Base-by-base conservation (phyloP, 2,329 filamentous ascomycete species). In the Botryotinia calthae region DNA sequence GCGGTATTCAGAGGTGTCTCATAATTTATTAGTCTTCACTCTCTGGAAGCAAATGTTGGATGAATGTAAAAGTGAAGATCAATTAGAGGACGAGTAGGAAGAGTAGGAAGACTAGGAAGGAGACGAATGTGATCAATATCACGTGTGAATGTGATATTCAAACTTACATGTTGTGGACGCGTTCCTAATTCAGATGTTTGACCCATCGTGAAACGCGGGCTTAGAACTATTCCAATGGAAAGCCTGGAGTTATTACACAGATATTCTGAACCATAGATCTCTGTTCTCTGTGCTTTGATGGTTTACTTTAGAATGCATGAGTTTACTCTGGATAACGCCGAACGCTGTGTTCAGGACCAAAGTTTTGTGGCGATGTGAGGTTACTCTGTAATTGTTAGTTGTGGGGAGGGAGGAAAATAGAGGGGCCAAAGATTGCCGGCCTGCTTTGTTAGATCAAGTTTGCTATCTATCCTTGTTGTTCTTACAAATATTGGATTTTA, bases 1-100 rank as follows among this genome's bases (percentile, higher is more conserved):
- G 70, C 70, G 61, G 74, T 73, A 31, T 69, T n/a, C 44, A 70
- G 34, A 22, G 51, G 22, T 22, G 37, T 42, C 65, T 59, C 44
- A 10, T 9, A 10, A 42, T 16, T 22, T 54, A 5, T 56, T 22
- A 56, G n/a, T 42, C 9, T 31, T 42, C 12, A 42, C n/a, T 42
- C 22, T 28, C 14, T 54, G 2, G 22, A 28, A 22, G 16, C 14
- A 31, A 25, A 40, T 0, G 14, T 1, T 0, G 28, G 4, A 1
- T 40, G 1, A 7, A 34, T 34, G 34, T 34, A 42, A 25, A 28
- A 56, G 22, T 28, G 59, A 37, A 42, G 37, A 54, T 40, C 9
- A 8, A 28, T 12, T 10, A 51, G 46, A 28, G 2, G 34, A 28
- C 1, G 16, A 20, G 1, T n/a, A 10, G 34, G 40, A 58, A 12